Evolutionary conservation across 306 rosid species (phyloP), one percentile per base, ranked within the genome.

Genomic region (Betula pendula): DNA sequence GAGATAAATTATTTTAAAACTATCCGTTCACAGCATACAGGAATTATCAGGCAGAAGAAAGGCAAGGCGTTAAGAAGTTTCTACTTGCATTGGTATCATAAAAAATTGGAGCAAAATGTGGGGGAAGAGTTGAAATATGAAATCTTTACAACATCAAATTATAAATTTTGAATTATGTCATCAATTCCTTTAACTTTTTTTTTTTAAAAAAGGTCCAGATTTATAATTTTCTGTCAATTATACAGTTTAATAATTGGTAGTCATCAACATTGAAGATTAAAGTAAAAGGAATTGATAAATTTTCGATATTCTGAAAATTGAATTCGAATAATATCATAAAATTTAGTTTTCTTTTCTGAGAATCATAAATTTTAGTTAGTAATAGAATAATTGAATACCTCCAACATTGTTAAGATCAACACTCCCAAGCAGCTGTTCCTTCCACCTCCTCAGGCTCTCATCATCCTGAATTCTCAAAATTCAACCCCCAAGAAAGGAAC

Each of bases 351-450:
- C 13, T 44, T 44, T 43, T 9, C 48, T 44, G 1, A 44, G 48
- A 13, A 44, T 44, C 48, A 11, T 44, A 44, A 44, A 11, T 8
- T 0, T 45, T 55, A 19, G 38, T 15, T 22, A 66, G 72, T 59
- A 25, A 44, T 19, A 47, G 10, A 29, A 22, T 20, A 44, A 31
- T 62, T 22, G 52, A 38, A 75, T 84, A 94, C 98, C 98, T 81
- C 97, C 97, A 67, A 90, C 97, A 77, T 96, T 77, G 81, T 82
- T 78, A 27, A 95, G 84, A 71, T 95, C 97, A 51, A 95, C 97
- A 81, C 89, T 84, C 84, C 99, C 99, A 81, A 95, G 97, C 82
- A 95, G 97, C 87, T 95, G 99, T 74, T 95, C 98, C 88, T 92
- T 95, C 99, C 99, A 95, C 85, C 91, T 88, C 86, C 98, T 84